These are phyloP conservation scores for Fusarium sp. DNA, from an alignment of 2,329 filamentous ascomycete species.

Conservation along the genomic window DNA sequence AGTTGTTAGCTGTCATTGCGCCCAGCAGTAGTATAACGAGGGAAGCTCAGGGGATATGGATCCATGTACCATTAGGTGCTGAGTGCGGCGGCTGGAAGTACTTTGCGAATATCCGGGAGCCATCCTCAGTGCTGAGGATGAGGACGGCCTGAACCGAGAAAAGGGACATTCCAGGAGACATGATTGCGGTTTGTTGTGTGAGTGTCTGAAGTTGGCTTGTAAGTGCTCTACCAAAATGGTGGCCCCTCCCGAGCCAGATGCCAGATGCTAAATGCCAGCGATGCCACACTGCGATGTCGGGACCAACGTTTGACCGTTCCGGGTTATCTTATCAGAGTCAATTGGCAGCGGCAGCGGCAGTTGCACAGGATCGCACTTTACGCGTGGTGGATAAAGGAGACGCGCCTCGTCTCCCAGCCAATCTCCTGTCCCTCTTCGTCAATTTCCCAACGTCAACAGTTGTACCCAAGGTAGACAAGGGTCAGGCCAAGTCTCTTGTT, in stretches of 20 bases:
- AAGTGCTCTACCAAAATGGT: conserved; percentile 35
- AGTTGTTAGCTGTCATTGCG: conserved; percentile 47
- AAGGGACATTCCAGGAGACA: conserved; percentile 80
- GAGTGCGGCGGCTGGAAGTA: conserved; percentile 79
- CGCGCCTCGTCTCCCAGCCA: conserved; percentile 44
- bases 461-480: conserved; percentile 18
- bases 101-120: conserved; percentile 91
- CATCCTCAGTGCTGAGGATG: conserved; percentile 86
- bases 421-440: conserved; percentile 42
- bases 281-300: conserved; percentile 44
- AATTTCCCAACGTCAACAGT: conserved; percentile 42
- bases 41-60: conserved; percentile 34
- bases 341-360: conserved; percentile 2
- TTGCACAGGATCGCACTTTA: conserved; percentile 51
- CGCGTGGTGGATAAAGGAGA: conserved; percentile 48
- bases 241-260: conserved; percentile 49
- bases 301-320: conserved; percentile 49
- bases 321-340: conserved; percentile 16
- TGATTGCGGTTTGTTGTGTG: conserved; percentile 52
- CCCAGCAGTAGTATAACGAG: conserved; percentile 29
- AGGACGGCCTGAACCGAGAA: conserved; percentile 82
- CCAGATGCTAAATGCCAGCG: conserved; percentile 40
- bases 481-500: conserved; percentile 15
- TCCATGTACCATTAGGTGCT: conserved; percentile 52
- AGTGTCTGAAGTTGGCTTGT: conserved; percentile 33